These are phyloP conservation scores for Circinella umbellata DNA, from an alignment of 371 early-diverging fungal species.

Conservation along the genomic window DNA sequence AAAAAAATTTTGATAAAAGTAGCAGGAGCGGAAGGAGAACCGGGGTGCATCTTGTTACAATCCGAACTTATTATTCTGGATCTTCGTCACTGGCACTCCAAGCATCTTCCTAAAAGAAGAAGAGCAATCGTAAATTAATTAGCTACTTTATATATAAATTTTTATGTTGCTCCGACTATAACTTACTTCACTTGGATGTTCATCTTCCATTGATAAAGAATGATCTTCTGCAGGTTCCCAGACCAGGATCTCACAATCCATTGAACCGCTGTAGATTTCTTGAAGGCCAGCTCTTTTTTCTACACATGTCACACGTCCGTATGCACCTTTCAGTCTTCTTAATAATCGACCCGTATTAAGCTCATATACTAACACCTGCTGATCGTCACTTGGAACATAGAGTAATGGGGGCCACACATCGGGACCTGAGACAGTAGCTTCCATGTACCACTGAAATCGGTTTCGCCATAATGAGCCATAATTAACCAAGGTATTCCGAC, in stretches of 20 bases:
- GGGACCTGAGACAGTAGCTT: slow-evolving; percentile 51
- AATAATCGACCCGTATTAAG: slow-evolving; percentile 60
- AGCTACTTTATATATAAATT: background rate
- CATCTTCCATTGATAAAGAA: slow-evolving; percentile 5
- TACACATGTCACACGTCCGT: slow-evolving; percentile 66
- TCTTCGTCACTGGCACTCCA: slow-evolving; percentile 1
- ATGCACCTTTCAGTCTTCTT: slow-evolving; percentile 64
- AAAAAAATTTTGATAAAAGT: background rate
- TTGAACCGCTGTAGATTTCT: slow-evolving; percentile 73
- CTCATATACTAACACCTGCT: slow-evolving; percentile 65
- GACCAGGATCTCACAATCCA: slow-evolving; percentile 66
- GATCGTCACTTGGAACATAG: slow-evolving; percentile 66
- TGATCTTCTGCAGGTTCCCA: slow-evolving; percentile 60
- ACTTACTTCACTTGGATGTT: slow-evolving; percentile 8
- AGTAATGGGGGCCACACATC: slow-evolving; percentile 56
- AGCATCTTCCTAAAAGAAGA: background rate
- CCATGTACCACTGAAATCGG: slow-evolving; percentile 46
- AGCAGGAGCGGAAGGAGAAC: background rate
- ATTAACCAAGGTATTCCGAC: slow-evolving; percentile 68
- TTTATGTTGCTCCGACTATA: background rate
- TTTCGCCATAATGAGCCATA: slow-evolving; percentile 66
- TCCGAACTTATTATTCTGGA: background rate
- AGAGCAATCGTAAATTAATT: background rate
- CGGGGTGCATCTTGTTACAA: background rate
- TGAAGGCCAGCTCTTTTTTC: slow-evolving; percentile 57